Conservation (phyloP, 306 rosid genomes). For the Cyclanthera cordifolia region DNA sequence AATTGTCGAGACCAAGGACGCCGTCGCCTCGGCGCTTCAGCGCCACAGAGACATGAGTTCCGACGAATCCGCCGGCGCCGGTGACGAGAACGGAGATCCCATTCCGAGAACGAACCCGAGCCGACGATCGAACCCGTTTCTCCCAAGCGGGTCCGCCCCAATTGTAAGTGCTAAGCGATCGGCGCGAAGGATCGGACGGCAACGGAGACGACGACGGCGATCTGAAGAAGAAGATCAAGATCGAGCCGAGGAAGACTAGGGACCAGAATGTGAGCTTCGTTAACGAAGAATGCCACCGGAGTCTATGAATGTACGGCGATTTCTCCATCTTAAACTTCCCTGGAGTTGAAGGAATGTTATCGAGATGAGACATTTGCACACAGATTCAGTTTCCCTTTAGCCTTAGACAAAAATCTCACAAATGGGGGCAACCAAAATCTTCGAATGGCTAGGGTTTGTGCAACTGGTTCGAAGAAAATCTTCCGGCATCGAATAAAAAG, state of each 20-base stretch:
- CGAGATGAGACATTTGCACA: conserved; percentile 42
- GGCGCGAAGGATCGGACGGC: conserved; percentile 60
- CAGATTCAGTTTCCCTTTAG: conserved; percentile 20
- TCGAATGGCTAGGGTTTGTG: conserved; percentile 6
- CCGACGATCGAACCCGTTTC: conserved; percentile 58
- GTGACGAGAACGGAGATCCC: conserved; percentile 75
- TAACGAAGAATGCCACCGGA: conserved; percentile 63
- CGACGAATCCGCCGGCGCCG: conserved; percentile 88
- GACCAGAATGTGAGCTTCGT: conserved; percentile 79
- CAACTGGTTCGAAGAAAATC: conserved; percentile 8
- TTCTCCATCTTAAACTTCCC: conserved; percentile 94
- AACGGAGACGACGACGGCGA: conserved; percentile 43
- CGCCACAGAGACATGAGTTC: conserved; percentile 82
- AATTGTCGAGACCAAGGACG: conserved; percentile 64
- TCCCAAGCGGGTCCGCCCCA: conserved; percentile 96
- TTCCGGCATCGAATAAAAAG: conserved; percentile 18
- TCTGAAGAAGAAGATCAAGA: conserved; percentile 71
- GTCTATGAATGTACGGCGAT: conserved; percentile 52
- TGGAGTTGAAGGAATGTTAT: conserved; percentile 75
- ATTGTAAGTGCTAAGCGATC: conserved; percentile 51
- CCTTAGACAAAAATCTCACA: not conserved
- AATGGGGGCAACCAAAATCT: not conserved
- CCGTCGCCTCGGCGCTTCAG: conserved; percentile 89
- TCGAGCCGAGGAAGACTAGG: conserved; percentile 49
- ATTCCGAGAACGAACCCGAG: conserved; percentile 49